Evolutionary conservation across 192 early-diverging fungal species (phyloP).

Genomic region (Coemansia sp.): DNA sequence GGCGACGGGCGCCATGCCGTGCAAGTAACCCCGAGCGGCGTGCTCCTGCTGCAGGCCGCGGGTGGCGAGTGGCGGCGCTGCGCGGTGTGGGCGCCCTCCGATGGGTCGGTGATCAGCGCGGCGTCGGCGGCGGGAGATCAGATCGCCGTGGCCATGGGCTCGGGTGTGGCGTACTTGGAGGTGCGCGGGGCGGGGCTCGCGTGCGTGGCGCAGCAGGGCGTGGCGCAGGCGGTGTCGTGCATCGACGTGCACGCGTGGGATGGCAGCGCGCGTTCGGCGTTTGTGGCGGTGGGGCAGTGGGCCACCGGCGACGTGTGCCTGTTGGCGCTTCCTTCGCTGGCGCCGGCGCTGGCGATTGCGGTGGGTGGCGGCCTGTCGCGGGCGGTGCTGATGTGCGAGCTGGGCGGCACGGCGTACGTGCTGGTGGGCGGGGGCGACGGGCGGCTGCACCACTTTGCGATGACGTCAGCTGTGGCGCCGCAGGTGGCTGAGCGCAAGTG

Average conservation of each 20-base stretch:
- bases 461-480: neutral
- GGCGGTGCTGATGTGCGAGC: slow-evolving; percentile 61
- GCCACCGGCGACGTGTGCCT: slow-evolving; percentile 60
- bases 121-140: slow-evolving; percentile 58
- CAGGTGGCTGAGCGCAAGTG: slow-evolving; percentile 55
- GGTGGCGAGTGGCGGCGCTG: slow-evolving; percentile 29
- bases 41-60: slow-evolving; percentile 46
- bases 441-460: slow-evolving; percentile 10
- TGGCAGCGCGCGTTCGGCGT: slow-evolving; percentile 20
- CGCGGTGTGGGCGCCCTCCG: slow-evolving; percentile 56
- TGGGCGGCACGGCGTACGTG: slow-evolving; percentile 70
- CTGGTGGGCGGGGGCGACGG: slow-evolving; percentile 87
- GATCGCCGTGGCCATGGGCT: slow-evolving; percentile 60
- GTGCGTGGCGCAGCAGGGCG: slow-evolving; percentile 38
- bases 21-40: slow-evolving; percentile 60
- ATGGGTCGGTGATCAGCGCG: slow-evolving; percentile 43
- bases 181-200: slow-evolving; percentile 37
- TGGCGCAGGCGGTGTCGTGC: slow-evolving; percentile 74
- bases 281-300: slow-evolving; percentile 79
- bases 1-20: slow-evolving; percentile 28
- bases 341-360: slow-evolving; percentile 19
- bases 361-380: slow-evolving; percentile 61
- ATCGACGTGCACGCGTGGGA: slow-evolving; percentile 63
- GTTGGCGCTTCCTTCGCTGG: slow-evolving; percentile 60
- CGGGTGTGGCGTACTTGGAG: slow-evolving; percentile 60